Evolutionary conservation across 2,329 filamentous ascomycete genomes (phyloP).

Genomic region (Metarhizium brunneum): DNA sequence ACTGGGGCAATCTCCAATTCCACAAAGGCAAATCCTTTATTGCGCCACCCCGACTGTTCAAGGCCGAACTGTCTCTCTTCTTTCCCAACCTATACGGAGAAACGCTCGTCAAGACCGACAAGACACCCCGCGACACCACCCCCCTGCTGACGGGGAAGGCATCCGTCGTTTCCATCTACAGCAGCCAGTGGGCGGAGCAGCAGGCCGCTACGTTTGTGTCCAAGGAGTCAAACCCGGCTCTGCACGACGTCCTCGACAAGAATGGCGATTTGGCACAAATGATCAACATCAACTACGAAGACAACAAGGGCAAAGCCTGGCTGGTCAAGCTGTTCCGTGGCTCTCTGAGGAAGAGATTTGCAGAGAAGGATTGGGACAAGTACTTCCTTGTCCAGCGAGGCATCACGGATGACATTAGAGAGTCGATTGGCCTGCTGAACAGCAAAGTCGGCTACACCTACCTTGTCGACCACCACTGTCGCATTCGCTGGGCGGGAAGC

Average conservation of each 20-base stretch:
- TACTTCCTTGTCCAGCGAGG: slow-evolving; percentile 54
- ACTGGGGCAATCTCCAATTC: slow-evolving; percentile 77
- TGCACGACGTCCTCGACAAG: slow-evolving; percentile 51
- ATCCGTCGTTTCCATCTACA: slow-evolving; percentile 73
- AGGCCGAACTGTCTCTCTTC: slow-evolving; percentile 70
- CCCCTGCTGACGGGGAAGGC: slow-evolving; percentile 62
- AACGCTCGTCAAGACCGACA: slow-evolving; percentile 55
- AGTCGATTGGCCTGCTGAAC: slow-evolving; percentile 66
- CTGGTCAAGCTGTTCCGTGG: slow-evolving; percentile 48
- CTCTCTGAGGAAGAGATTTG: slow-evolving; percentile 39
- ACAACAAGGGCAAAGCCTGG: slow-evolving; percentile 60
- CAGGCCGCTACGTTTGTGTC: slow-evolving; percentile 69
- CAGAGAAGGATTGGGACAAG: slow-evolving; percentile 43
- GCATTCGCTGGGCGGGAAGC: slow-evolving; percentile 90
- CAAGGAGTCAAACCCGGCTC: slow-evolving; percentile 54
- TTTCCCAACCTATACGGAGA: slow-evolving; percentile 86
- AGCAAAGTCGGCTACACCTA: slow-evolving; percentile 91
- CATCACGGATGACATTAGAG: slow-evolving; percentile 50
- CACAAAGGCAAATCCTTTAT: slow-evolving; percentile 90
- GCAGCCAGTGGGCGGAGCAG: slow-evolving; percentile 73
- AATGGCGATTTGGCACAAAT: slow-evolving; percentile 54
- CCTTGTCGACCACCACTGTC: slow-evolving; percentile 76
- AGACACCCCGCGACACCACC: slow-evolving; percentile 59
- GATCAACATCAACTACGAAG: slow-evolving; percentile 83
- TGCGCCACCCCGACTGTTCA: slow-evolving; percentile 77